phyloP scores from a whole-genome alignment of 2,329 filamentous ascomycete genomes.

The Penicillium hesseltinei region DNA sequence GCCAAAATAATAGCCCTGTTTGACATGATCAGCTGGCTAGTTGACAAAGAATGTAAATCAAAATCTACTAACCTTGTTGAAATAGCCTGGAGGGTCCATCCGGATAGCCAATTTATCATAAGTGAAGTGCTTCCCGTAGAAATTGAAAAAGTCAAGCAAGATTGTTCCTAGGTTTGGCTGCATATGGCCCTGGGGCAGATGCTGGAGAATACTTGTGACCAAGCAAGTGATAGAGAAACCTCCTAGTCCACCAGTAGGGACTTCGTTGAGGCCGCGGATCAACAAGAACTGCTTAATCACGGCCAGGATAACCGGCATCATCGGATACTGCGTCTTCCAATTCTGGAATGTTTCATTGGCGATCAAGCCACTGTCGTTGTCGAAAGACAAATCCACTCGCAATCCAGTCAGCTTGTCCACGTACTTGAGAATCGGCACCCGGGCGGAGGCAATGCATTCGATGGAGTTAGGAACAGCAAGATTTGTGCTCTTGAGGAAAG shows the following conservation, averaged over 20 bases:
- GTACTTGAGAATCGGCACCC: slow-evolving; percentile 91
- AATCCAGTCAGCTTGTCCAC: slow-evolving; percentile 74
- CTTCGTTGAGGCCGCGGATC: slow-evolving; percentile 89
- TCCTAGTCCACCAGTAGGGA: slow-evolving; percentile 84
- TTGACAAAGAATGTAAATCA: not conserved
- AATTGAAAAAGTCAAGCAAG: slow-evolving; percentile 81
- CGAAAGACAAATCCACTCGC: slow-evolving; percentile 90
- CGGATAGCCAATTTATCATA: slow-evolving; percentile 68
- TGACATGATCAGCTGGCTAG: slow-evolving; percentile 12
- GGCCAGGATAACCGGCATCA: slow-evolving; percentile 81
- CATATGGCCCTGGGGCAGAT: slow-evolving; percentile 68
- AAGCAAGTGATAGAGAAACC: slow-evolving; percentile 94
- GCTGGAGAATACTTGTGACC: slow-evolving; percentile 82
- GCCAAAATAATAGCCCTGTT: slow-evolving; percentile 50
- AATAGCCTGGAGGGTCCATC: slow-evolving; percentile 70
- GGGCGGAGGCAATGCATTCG: slow-evolving; percentile 69
- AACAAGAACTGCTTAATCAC: slow-evolving; percentile 89
- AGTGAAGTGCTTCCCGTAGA: slow-evolving; percentile 83
- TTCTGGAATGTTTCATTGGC: slow-evolving; percentile 76
- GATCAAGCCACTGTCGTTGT: slow-evolving; percentile 77
- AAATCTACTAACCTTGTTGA: slow-evolving; percentile 64
- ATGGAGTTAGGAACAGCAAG: slow-evolving; percentile 61
- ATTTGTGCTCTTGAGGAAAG: slow-evolving; percentile 55
- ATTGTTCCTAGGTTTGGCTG: slow-evolving; percentile 73
- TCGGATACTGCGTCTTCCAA: slow-evolving; percentile 78